Base-by-base conservation (phyloP, 768 basidiomycete species). In the Gelatoporia subvermispora region DNA sequence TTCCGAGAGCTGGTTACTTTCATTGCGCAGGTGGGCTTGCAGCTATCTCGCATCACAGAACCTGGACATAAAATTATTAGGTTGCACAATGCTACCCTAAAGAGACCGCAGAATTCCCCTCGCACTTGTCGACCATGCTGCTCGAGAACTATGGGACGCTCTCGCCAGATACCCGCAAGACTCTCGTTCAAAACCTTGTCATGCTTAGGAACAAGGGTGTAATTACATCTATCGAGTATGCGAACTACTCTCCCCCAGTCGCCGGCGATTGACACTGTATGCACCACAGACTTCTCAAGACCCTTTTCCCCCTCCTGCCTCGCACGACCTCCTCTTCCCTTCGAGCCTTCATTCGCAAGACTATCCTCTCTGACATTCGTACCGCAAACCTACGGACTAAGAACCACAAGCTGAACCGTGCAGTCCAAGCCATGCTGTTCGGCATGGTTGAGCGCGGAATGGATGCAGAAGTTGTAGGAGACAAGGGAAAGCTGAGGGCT, bases 361-460 rank as follows among this genome's bases (percentile, higher is more conserved):
- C 93, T 7, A 97, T 99, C 62, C 76, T 98, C 18, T 85, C 89
- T 10, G 96, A 97, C 58, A 90, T 99, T 51, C 82, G 84, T 54
- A 88, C 86, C 1, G 93, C 95, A 36, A 99, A 99, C 65, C 68
- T 82, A 28, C 84, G 82, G 46, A 76, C 85, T 35, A 92, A 89
- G 64, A 96, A 97, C 61, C 93, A 96, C 71, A 94, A 95, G 65
- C 81, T 99, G 22, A 99, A 99, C 63, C 82, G 91, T 34, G 86
- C 93, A 18, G 92, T 99, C 0, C 96, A 99, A 63, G 85, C 92
- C 11, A 88, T 98, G 79, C 74, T 98, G 24, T 98, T 98, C 64
- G 79, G 81, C 38, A 98, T 98, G 94, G 82, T 97, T 8, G 94
- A 96, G 65, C 81, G 86, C 35, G 93, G 93, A 11, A 89, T 93